phyloP scores from a whole-genome alignment of 306 rosid species.

The cucumber (Cucumis sativus) region DNA sequence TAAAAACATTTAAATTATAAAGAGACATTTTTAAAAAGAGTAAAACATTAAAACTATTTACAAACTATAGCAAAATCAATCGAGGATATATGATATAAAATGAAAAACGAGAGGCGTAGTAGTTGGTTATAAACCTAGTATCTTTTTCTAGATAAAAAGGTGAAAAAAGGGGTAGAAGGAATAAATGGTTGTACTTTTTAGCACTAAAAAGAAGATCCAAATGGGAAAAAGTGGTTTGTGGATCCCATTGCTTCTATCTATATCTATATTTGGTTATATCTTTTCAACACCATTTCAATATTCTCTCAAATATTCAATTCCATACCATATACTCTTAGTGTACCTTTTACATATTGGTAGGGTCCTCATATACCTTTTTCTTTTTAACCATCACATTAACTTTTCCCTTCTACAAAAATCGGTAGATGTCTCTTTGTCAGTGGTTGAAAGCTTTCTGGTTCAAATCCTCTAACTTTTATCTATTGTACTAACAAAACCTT shows the following conservation, averaged over 20 bases:
- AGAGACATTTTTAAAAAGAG: no score
- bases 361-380: no score
- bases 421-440: neutral
- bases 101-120: neutral
- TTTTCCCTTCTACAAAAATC: no score
- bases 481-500: no score
- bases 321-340: no score
- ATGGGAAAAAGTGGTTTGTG: neutral
- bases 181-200: neutral
- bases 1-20: no score
- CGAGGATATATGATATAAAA: neutral
- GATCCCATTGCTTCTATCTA: neutral
- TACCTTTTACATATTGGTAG: neutral
- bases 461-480: no score
- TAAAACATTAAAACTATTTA: no score
- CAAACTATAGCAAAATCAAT: no score
- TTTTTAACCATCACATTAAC: no score
- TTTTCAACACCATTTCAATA: neutral
- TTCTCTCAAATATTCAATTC: neutral
- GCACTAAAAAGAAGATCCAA: neutral
- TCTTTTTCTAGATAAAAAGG: neutral
- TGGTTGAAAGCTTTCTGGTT: no score
- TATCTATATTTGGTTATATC: neutral
- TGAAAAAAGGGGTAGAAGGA: neutral
- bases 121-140: neutral